phyloP scores from a whole-genome alignment of 2,329 filamentous ascomycete genomes.

The Fusarium globosum region DNA sequence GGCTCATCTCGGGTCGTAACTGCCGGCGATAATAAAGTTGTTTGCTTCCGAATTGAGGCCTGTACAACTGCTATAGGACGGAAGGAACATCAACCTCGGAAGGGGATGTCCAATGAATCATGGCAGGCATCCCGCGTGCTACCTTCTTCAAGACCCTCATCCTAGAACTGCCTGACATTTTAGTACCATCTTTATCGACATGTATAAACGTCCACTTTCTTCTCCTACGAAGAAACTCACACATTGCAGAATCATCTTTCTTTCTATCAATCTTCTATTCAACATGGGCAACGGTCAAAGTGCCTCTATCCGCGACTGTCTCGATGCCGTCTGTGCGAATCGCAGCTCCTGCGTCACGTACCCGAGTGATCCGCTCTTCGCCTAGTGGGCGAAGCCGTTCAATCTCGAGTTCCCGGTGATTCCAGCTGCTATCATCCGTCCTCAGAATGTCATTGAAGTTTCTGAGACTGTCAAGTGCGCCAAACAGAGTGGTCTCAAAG shows the following conservation, averaged over 20 bases:
- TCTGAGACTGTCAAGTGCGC: constrained; percentile 69
- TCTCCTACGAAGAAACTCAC: not conserved
- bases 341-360: constrained; percentile 60
- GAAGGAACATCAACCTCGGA: not conserved
- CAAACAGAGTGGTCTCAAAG: constrained; percentile 58
- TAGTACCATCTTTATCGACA: not conserved
- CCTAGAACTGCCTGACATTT: not conserved
- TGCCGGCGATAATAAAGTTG: not conserved
- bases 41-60: not conserved
- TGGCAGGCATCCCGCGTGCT: not conserved
- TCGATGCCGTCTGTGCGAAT: constrained; percentile 59
- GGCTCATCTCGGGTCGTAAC: not conserved
- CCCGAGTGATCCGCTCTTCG: constrained; percentile 56
- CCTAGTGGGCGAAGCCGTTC: constrained; percentile 63
- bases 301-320: constrained; percentile 56
- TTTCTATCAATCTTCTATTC: not conserved
- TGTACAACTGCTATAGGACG: not conserved
- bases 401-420: constrained; percentile 62
- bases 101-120: not conserved
- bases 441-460: constrained; percentile 64
- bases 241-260: too few relatives aligned
- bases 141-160: not conserved
- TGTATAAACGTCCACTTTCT: not conserved
- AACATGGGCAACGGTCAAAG: constrained; percentile 58
- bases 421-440: constrained; percentile 67